These are phyloP conservation scores for Mycocentrospora acerina DNA, from an alignment of 2,329 filamentous ascomycete species.

Conservation along the genomic window DNA sequence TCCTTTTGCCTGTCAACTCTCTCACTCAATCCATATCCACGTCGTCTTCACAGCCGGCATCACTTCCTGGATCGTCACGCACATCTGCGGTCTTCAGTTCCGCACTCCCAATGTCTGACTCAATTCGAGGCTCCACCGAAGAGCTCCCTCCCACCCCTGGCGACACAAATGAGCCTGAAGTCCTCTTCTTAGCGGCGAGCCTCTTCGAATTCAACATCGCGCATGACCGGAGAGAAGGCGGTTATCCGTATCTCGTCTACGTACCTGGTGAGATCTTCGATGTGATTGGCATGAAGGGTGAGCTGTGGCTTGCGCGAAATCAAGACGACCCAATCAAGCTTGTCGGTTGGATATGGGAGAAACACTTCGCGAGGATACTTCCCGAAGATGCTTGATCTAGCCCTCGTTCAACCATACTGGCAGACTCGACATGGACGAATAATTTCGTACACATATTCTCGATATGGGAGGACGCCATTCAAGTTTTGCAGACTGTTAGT, in stretches of 20 bases:
- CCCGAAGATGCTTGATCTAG: slow-evolving; percentile 32
- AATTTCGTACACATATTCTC: not conserved
- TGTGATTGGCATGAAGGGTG: slow-evolving; percentile 91
- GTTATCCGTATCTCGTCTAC: slow-evolving; percentile 95
- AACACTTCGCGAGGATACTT: slow-evolving; percentile 70
- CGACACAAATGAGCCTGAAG: slow-evolving; percentile 62
- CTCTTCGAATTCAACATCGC: slow-evolving; percentile 98
- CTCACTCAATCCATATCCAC: slow-evolving; percentile 19
- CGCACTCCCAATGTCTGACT: slow-evolving; percentile 76
- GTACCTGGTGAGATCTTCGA: slow-evolving; percentile 76
- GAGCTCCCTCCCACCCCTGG: slow-evolving; percentile 38
- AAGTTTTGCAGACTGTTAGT: too few relatives aligned
- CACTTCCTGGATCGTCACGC: slow-evolving; percentile 45
- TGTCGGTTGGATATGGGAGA: slow-evolving; percentile 98
- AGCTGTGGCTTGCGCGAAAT: slow-evolving; percentile 96
- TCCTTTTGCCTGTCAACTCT: slow-evolving; percentile 25
- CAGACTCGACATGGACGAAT: too few relatives aligned
- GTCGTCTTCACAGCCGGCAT: slow-evolving; percentile 21
- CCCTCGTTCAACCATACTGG: not conserved
- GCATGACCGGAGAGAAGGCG: slow-evolving; percentile 85
- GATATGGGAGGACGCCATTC: too few relatives aligned
- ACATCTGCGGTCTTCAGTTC: slow-evolving; percentile 83
- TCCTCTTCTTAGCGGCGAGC: slow-evolving; percentile 89
- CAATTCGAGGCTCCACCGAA: slow-evolving; percentile 22
- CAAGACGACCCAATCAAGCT: slow-evolving; percentile 80